Percentiles rank a stretch among this genome's conserved stretches.
Evolutionary conservation across 371 early-diverging fungal species (phyloP).

Genomic region (Mucor saturninus): DNA sequence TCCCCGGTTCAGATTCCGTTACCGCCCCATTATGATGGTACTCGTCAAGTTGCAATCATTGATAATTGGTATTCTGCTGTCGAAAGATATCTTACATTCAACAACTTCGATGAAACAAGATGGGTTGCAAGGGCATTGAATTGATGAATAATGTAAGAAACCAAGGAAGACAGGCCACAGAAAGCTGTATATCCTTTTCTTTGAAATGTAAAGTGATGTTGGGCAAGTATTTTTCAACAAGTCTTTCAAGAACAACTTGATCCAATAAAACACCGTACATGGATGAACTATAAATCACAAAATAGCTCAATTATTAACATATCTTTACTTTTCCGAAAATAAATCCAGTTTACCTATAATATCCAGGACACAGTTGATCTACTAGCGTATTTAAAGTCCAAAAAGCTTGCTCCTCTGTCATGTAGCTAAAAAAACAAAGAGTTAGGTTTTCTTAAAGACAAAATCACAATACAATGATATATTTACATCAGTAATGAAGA

Average conservation of each 20-base stretch:
- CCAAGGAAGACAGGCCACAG: constrained; percentile 95
- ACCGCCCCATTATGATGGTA: too few relatives aligned
- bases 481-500: constrained; percentile 87
- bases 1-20: too few relatives aligned
- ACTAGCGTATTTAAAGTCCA: constrained; percentile 91
- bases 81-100: too few relatives aligned
- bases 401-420: constrained; percentile 96
- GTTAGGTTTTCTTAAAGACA: not conserved
- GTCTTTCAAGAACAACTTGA: constrained; percentile 90
- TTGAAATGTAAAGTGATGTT: constrained; percentile 78
- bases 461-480: not conserved
- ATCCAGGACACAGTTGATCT: constrained; percentile 90
- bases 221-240: constrained; percentile 79
- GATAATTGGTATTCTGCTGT: too few relatives aligned
- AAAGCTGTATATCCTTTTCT: constrained; percentile 88
- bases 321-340: too few relatives aligned
- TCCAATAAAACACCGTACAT: constrained; percentile 98
- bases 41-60: too few relatives aligned
- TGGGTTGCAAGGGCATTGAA: constrained; percentile 89
- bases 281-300: constrained; percentile 39
- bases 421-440: constrained; percentile 54
- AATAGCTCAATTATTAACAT: too few relatives aligned
- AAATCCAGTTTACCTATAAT: constrained; percentile 67
- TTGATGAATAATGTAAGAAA: constrained; percentile 94
- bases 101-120: too few relatives aligned